phyloP scores from a whole-genome alignment of 441 rosid genomes.

The Melianthus villosus region DNA sequence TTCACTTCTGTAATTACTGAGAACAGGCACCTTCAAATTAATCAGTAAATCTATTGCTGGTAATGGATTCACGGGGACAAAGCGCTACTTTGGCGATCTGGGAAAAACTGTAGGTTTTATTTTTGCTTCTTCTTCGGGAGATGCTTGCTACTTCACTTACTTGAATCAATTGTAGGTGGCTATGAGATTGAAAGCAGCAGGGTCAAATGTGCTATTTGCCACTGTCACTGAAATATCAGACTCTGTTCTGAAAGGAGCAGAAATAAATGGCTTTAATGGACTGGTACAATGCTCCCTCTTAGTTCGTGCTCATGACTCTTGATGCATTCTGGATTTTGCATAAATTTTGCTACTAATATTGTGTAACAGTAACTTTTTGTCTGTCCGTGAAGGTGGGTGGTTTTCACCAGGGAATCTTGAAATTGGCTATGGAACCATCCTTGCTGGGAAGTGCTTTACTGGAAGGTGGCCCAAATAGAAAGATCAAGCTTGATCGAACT shows the following conservation, averaged over 20 bases:
- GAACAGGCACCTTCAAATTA: constrained; percentile 74
- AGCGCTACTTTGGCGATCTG: constrained; percentile 86
- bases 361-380: too few relatives aligned
- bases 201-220: constrained; percentile 73
- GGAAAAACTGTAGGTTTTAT: constrained; percentile 64
- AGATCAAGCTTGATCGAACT: constrained; percentile 69
- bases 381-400: constrained; percentile 42
- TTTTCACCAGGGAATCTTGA: constrained; percentile 79
- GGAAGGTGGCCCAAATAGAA: constrained; percentile 90
- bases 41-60: constrained; percentile 58
- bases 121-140: constrained; percentile 7
- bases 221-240: constrained; percentile 89
- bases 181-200: constrained; percentile 69
- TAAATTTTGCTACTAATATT: background rate
- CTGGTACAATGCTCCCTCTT: constrained; percentile 34
- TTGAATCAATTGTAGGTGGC: constrained; percentile 12
- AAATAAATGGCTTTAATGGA: constrained; percentile 88
- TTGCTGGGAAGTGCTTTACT: constrained; percentile 69
- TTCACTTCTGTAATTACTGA: too few relatives aligned
- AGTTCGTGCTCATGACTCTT: constrained; percentile 3
- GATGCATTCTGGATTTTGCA: background rate
- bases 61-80: constrained; percentile 77
- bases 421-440: constrained; percentile 94
- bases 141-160: constrained; percentile 6
- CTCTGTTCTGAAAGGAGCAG: constrained; percentile 77